Evolutionary conservation across 2,329 filamentous ascomycete species (phyloP).

Genomic region (Sphaerulina populicola): DNA sequence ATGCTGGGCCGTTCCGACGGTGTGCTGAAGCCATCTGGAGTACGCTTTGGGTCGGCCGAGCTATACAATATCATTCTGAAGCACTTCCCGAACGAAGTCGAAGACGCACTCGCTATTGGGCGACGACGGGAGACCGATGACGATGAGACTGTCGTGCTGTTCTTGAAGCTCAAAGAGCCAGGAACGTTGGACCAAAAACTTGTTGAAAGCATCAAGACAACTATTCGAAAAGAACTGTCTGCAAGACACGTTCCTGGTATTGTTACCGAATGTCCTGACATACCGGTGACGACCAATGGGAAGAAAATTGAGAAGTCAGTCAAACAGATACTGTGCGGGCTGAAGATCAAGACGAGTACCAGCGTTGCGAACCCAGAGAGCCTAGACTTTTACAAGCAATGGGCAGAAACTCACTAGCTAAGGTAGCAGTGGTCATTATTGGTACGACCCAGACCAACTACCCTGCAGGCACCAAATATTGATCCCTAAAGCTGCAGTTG

Average conservation of each 20-base stretch:
- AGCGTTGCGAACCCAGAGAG: slow-evolving; percentile 89
- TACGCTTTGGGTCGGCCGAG: slow-evolving; percentile 86
- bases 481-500: no score
- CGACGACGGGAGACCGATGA: slow-evolving; percentile 60
- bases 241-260: slow-evolving; percentile 81
- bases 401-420: slow-evolving; percentile 51
- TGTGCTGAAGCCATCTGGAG: slow-evolving; percentile 82
- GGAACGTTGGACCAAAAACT: slow-evolving; percentile 53
- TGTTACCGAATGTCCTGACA: slow-evolving; percentile 73
- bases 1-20: slow-evolving; percentile 93
- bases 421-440: background rate
- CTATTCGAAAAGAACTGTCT: slow-evolving; percentile 69
- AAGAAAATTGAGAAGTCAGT: slow-evolving; percentile 98
- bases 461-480: no score
- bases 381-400: slow-evolving; percentile 76
- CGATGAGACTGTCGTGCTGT: slow-evolving; percentile 82
- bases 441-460: no score
- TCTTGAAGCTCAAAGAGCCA: slow-evolving; percentile 65
- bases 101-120: slow-evolving; percentile 83
- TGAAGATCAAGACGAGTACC: slow-evolving; percentile 78
- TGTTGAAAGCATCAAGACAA: slow-evolving; percentile 54
- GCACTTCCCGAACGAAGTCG: slow-evolving; percentile 68
- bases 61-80: slow-evolving; percentile 91
- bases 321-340: slow-evolving; percentile 86
- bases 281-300: slow-evolving; percentile 86